A percentile compares a stretch with the other conserved stretches of the same genome.
Evolutionary conservation across 352 stramenopile species (phyloP).

Genomic region (Blastocystis hominis): DNA sequence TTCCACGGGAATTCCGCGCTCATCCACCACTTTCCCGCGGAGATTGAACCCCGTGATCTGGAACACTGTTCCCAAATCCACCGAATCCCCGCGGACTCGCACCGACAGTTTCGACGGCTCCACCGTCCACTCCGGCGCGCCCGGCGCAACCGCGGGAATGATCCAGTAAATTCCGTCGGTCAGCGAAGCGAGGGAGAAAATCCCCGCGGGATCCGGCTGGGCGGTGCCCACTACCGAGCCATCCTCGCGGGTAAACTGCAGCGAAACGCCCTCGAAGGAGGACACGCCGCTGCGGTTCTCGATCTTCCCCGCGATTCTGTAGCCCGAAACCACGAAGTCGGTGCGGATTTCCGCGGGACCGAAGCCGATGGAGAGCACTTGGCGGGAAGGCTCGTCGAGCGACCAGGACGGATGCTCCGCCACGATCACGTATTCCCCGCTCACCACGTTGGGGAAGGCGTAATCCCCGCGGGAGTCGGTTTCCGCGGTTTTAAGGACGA

Average conservation of each 20-base stretch:
- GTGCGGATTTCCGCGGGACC: neutral
- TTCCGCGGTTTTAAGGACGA: neutral
- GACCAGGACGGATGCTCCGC: conserved; percentile 25
- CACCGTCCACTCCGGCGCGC: neutral
- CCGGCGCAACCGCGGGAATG: neutral
- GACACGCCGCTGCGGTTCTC: neutral
- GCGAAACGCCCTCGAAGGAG: neutral
- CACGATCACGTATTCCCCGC: neutral
- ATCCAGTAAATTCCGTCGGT: neutral
- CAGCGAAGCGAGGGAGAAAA: neutral
- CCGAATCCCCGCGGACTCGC: neutral
- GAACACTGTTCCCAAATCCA: neutral
- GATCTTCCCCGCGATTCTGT: neutral
- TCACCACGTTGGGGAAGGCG: neutral
- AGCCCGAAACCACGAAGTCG: conserved; percentile 17
- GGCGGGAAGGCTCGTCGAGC: neutral
- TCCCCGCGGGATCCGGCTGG: neutral
- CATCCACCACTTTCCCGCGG: neutral
- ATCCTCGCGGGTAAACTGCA: neutral
- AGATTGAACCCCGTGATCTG: neutral
- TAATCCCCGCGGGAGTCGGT: conserved; percentile 7
- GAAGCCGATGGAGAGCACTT: neutral
- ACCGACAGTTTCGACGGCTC: neutral
- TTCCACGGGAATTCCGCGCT: neutral
- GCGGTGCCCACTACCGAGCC: neutral